Conservation (phyloP, 495 filamentous ascomycete species). For the Xylaria castorea region DNA sequence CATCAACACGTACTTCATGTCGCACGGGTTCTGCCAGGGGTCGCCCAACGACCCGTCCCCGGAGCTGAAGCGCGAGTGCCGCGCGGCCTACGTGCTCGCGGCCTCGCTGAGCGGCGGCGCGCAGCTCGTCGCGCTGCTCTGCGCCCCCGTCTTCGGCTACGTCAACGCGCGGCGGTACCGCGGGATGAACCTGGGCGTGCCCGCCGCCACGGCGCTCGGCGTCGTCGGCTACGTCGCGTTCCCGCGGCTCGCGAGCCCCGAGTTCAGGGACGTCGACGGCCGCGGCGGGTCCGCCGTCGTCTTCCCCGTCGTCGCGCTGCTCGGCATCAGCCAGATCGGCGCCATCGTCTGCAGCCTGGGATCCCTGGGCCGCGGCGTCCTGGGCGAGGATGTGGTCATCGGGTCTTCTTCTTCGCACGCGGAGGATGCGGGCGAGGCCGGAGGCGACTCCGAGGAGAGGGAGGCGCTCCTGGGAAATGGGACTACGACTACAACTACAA, state of each 20-base stretch:
- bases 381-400: conserved; percentile 58
- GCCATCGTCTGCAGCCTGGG: conserved; percentile 92
- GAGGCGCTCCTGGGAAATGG: conserved; percentile 10
- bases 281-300: conserved; percentile 68
- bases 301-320: conserved; percentile 76
- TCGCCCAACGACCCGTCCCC: conserved; percentile 62
- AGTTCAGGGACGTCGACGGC: conserved; percentile 63
- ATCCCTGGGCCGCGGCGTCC: conserved; percentile 78
- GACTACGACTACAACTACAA: no score
- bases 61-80: conserved; percentile 81
- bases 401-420: conserved; percentile 22
- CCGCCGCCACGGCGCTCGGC: conserved; percentile 72
- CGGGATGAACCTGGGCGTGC: conserved; percentile 73
- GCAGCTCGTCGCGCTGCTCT: conserved; percentile 83
- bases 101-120: conserved; percentile 86
- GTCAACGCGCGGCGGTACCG: conserved; percentile 65
- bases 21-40: conserved; percentile 76
- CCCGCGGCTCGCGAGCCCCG: conserved; percentile 71
- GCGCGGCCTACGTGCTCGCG: conserved; percentile 82
- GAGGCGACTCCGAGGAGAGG: conserved; percentile 37
- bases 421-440: conserved; percentile 39
- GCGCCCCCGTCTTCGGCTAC: conserved; percentile 86
- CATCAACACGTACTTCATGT: conserved; percentile 86
- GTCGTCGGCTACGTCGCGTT: conserved; percentile 78
- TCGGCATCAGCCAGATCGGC: conserved; percentile 92